Conservation (phyloP, 345 rosid genomes). For the Barbarea vulgaris region DNA sequence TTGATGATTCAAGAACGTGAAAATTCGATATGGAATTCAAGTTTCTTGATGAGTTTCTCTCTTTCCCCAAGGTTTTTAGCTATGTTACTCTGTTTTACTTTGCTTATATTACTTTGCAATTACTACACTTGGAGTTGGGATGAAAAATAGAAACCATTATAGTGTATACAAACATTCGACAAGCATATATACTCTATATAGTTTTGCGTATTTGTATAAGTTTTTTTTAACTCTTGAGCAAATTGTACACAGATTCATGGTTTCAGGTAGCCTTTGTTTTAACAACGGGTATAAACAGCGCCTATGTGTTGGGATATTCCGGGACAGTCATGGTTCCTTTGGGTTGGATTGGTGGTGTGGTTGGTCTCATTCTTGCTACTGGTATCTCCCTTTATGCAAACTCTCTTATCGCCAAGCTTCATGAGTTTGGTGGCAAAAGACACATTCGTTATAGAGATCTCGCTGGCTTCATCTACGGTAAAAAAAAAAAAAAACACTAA, state of each 20-base stretch:
- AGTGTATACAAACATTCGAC: neutral
- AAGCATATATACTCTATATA: neutral
- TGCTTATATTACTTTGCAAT: neutral
- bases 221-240: neutral
- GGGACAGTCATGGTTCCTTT: conserved; percentile 88
- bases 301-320: conserved; percentile 87
- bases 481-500: neutral
- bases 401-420: conserved; percentile 79
- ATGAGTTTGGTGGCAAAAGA: conserved; percentile 83
- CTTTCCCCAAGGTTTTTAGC: neutral
- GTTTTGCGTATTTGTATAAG: neutral
- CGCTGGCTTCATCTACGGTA: conserved; percentile 80
- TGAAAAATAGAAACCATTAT: neutral
- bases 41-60: neutral
- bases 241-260: conserved; percentile 74
- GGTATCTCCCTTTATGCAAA: conserved; percentile 78
- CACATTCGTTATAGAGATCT: conserved; percentile 97
- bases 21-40: neutral
- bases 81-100: neutral
- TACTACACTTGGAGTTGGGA: neutral
- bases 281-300: conserved; percentile 86
- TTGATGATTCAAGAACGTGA: neutral
- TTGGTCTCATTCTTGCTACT: conserved; percentile 74
- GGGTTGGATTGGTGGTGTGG: conserved; percentile 80
- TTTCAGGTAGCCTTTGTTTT: conserved; percentile 76